A percentile compares a stretch with the other conserved stretches of the same genome.
These are phyloP conservation scores for Anthracocystis setariae DNA, from an alignment of 1,284 basidiomycete genomes.

Conservation along the genomic window DNA sequence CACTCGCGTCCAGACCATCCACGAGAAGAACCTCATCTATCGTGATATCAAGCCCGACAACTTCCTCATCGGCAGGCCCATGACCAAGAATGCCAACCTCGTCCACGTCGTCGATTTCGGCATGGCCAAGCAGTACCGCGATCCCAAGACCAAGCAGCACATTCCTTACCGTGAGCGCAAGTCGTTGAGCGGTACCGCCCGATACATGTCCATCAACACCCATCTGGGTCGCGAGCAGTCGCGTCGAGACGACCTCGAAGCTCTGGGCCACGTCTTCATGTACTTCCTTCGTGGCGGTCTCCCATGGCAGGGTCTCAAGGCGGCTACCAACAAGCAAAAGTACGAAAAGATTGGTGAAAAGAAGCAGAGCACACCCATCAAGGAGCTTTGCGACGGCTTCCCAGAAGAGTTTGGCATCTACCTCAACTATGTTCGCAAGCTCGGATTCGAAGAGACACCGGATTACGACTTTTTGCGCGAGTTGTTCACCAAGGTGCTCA, in stretches of 20 bases:
- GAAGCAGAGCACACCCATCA: slow-evolving; percentile 95
- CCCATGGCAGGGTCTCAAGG: slow-evolving; percentile 96
- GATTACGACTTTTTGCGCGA: slow-evolving; percentile 96
- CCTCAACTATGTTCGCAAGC: slow-evolving; percentile 85
- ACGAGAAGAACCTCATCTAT: slow-evolving; percentile 96
- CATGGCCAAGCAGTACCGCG: slow-evolving; percentile 97
- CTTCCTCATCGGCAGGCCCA: slow-evolving; percentile 90
- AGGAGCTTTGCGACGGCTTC: slow-evolving; percentile 90
- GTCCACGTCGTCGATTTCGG: slow-evolving; percentile 93
- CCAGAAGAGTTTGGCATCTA: slow-evolving; percentile 92
- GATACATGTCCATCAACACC: slow-evolving; percentile 98
- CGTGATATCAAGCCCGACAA: slow-evolving; percentile 98
- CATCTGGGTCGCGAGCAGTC: slow-evolving; percentile 95
- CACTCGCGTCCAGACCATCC: slow-evolving; percentile 85
- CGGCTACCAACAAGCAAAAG: slow-evolving; percentile 96
- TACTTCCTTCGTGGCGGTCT: slow-evolving; percentile 90
- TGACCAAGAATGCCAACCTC: slow-evolving; percentile 83
- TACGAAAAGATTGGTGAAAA: slow-evolving; percentile 99
- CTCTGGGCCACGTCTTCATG: slow-evolving; percentile 96
- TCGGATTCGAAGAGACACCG: slow-evolving; percentile 91
- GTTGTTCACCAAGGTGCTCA: slow-evolving; percentile 88
- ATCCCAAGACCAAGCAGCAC: slow-evolving; percentile 95
- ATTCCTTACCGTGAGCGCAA: slow-evolving; percentile 96
- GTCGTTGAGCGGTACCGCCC: slow-evolving; percentile 85
- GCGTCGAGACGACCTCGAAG: slow-evolving; percentile 90